Conservation (phyloP, 2,329 filamentous ascomycete genomes). For the Dothistroma septosporum region DNA sequence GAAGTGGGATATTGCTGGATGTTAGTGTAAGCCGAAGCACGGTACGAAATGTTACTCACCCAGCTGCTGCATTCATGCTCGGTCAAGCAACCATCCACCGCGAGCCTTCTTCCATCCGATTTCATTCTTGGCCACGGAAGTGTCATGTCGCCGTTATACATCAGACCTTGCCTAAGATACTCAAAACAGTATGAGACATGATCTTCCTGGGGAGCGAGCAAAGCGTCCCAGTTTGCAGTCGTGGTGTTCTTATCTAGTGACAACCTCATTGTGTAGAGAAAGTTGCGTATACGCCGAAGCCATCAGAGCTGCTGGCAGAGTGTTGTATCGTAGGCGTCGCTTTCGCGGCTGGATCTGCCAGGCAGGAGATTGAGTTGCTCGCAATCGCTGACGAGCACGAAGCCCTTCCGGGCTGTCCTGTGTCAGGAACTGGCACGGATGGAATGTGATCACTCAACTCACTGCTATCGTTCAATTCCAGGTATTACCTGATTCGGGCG, state of each 20-base stretch:
- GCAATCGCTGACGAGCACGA: conserved; percentile 30
- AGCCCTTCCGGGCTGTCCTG: conserved; percentile 30
- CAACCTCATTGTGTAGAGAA: conserved; percentile 90
- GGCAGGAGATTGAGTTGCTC: conserved; percentile 25
- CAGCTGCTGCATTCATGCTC: conserved; percentile 31
- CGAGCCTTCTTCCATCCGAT: conserved; percentile 29
- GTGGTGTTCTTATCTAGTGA: conserved; percentile 46
- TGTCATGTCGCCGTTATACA: conserved; percentile 30
- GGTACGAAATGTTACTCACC: conserved; percentile 20
- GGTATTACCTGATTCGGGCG: conserved; percentile 26
- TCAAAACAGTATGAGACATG: conserved; percentile 31
- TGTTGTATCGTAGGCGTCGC: conserved; percentile 34
- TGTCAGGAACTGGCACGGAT: neutral
- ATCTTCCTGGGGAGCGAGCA: conserved; percentile 25
- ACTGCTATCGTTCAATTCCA: conserved; percentile 29
- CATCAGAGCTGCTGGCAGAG: conserved; percentile 38
- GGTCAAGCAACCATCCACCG: conserved; percentile 35
- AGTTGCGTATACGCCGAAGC: conserved; percentile 39
- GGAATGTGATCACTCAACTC: neutral
- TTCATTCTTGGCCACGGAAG: conserved; percentile 33
- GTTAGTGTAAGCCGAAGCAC: conserved; percentile 1
- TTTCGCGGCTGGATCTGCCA: conserved; percentile 26
- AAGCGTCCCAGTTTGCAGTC: conserved; percentile 18
- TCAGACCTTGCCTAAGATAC: conserved; percentile 29
- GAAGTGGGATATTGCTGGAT: conserved; percentile 15